A percentile compares a stretch with the other conserved stretches of the same genome.
Evolutionary conservation across 2,329 filamentous ascomycete genomes (phyloP).

Genomic region (Annulohypoxylon truncatum): DNA sequence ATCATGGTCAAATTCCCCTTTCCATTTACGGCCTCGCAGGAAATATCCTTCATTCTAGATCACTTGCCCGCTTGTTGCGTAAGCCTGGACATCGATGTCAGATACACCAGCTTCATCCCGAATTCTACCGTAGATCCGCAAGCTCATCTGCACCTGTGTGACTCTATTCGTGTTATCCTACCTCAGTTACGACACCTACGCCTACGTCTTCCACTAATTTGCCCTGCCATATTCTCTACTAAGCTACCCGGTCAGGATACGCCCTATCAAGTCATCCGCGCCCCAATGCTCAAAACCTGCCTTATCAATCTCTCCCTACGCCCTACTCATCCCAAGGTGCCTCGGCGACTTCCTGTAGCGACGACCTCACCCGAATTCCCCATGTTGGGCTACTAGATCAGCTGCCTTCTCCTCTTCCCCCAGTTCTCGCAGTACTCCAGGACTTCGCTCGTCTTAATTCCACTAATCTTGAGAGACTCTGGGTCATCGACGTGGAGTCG

Average conservation of each 20-base stretch:
- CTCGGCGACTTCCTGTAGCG: slow-evolving; percentile 12
- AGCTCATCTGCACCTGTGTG: slow-evolving; percentile 7
- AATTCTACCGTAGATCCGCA: neutral
- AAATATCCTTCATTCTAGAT: slow-evolving; percentile 13
- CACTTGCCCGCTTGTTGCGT: slow-evolving; percentile 12
- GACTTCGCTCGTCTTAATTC: slow-evolving; percentile 19
- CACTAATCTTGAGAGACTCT: slow-evolving; percentile 23
- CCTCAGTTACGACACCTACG: slow-evolving; percentile 15
- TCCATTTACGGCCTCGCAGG: slow-evolving; percentile 11
- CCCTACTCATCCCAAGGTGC: neutral
- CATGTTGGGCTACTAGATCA: neutral
- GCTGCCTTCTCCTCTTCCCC: slow-evolving; percentile 19
- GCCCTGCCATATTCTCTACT: slow-evolving; percentile 23
- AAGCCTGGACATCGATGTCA: slow-evolving; percentile 21
- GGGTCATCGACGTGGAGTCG: slow-evolving; percentile 23
- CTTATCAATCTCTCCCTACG: slow-evolving; percentile 29
- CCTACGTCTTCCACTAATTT: slow-evolving; percentile 27
- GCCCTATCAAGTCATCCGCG: neutral
- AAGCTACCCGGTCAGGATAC: slow-evolving; percentile 5
- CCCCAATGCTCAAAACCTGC: slow-evolving; percentile 30
- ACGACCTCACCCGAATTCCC: neutral
- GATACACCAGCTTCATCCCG: neutral
- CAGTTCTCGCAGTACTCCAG: slow-evolving; percentile 12
- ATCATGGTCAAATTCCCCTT: slow-evolving; percentile 14
- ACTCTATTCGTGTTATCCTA: slow-evolving; percentile 23